A percentile compares a stretch with the other conserved stretches of the same genome.
Conservation (phyloP, 1,139 yeast species). For the Ogataea hybrid region DNA sequence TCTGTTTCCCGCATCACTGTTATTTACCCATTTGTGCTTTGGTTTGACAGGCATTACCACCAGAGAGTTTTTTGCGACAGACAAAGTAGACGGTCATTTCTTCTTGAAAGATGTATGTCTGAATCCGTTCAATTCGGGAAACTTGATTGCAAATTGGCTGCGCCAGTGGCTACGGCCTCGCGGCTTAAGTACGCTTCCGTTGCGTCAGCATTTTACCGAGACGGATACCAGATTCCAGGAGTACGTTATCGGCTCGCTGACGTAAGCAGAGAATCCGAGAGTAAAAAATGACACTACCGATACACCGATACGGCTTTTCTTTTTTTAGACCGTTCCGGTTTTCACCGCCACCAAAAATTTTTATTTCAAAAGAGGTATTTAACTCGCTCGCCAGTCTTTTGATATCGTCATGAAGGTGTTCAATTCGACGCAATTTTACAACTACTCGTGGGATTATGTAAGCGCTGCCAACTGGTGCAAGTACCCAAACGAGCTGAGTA, state of each 20-base stretch:
- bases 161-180: conserved; percentile 50
- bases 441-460: conserved; percentile 91
- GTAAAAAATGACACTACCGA: not conserved
- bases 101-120: conserved; percentile 31
- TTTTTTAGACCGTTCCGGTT: conserved; percentile 1
- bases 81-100: conserved; percentile 22
- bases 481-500: conserved; percentile 87
- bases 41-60: conserved; percentile 66
- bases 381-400: not conserved
- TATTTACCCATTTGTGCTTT: conserved; percentile 52
- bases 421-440: conserved; percentile 62
- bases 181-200: conserved; percentile 42
- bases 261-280: not conserved
- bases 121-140: conserved; percentile 44
- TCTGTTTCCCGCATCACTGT: conserved; percentile 53
- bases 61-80: conserved; percentile 52
- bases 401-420: conserved; percentile 70
- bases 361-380: conserved; percentile 11
- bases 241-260: conserved; percentile 17
- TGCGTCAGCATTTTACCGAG: conserved; percentile 35
- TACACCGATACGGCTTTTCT: conserved; percentile 1
- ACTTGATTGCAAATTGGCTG: conserved; percentile 39
- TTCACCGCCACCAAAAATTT: conserved; percentile 5
- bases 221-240: conserved; percentile 46
- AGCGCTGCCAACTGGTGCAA: conserved; percentile 97